Conservation (phyloP, 2,329 filamentous ascomycete genomes). For the Talaromyces sp. region DNA sequence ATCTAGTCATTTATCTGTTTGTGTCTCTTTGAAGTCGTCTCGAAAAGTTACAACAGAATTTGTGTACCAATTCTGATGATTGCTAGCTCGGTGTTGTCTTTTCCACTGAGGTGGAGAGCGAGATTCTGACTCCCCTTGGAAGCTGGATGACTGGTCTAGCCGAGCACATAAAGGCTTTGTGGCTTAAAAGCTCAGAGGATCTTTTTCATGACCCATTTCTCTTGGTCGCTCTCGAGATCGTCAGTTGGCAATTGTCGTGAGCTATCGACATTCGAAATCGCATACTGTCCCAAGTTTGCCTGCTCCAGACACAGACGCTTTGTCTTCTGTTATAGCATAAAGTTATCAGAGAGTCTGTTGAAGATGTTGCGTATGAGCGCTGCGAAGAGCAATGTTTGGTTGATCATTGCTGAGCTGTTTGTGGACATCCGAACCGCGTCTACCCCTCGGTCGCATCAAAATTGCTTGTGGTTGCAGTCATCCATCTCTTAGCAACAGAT, state of each 20-base stretch:
- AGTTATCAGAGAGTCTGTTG: not conserved
- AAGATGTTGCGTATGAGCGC: not conserved
- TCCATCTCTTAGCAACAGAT: not conserved
- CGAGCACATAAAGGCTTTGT: not conserved
- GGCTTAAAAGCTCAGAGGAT: not conserved
- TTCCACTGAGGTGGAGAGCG: not conserved
- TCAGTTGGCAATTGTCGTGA: not conserved
- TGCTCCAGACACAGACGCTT: not conserved
- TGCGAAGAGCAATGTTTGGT: not conserved
- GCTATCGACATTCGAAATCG: not conserved
- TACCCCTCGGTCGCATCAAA: conserved; percentile 4
- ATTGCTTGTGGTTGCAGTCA: not conserved
- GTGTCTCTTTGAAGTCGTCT: not conserved
- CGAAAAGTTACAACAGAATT: not conserved
- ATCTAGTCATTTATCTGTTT: not conserved
- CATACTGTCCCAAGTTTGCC: not conserved
- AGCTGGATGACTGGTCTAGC: not conserved
- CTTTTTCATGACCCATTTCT: not conserved
- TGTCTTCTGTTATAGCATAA: not conserved
- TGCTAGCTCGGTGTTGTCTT: not conserved
- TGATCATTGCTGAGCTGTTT: not conserved
- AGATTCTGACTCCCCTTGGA: not conserved
- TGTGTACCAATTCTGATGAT: not conserved
- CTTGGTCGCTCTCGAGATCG: not conserved
- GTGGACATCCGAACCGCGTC: not conserved